Percentiles rank a stretch among this genome's conserved stretches.
These are phyloP conservation scores for Candida boleticola DNA, from an alignment of 805 yeast species.

Conservation along the genomic window DNA sequence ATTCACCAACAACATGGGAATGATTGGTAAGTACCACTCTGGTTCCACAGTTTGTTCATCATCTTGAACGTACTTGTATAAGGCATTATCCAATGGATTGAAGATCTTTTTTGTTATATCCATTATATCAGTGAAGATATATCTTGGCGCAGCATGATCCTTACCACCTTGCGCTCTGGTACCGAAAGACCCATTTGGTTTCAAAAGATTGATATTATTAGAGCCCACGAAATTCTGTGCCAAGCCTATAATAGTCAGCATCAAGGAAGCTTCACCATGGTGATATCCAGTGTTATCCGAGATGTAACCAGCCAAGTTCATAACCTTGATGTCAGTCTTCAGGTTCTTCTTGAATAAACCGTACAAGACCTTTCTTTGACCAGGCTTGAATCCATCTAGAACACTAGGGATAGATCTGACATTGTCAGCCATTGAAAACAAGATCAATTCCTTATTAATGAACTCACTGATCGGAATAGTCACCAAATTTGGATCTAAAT, in stretches of 20 bases:
- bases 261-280: conserved; percentile 88
- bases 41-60: conserved; percentile 96
- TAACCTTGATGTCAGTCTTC: conserved; percentile 77
- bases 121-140: conserved; percentile 82
- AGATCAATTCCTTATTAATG: conserved; percentile 89
- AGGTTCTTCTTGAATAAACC: conserved; percentile 85
- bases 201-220: conserved; percentile 77
- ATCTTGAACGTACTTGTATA: conserved; percentile 79
- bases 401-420: conserved; percentile 92
- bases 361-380: conserved; percentile 89
- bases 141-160: conserved; percentile 98
- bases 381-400: conserved; percentile 94
- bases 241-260: conserved; percentile 86
- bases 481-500: conserved; percentile 70
- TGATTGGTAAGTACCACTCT: conserved; percentile 89
- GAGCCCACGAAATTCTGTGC: conserved; percentile 96
- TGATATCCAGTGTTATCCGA: conserved; percentile 90
- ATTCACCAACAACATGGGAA: conserved; percentile 92
- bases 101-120: conserved; percentile 75
- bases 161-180: conserved; percentile 96
- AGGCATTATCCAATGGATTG: conserved; percentile 74
- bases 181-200: conserved; percentile 96
- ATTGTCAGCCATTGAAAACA: conserved; percentile 96
- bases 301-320: conserved; percentile 86
- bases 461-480: conserved; percentile 90